Evolutionary conservation across 2,329 filamentous ascomycete genomes (phyloP).

Genomic region (Trichophaea hybrida): DNA sequence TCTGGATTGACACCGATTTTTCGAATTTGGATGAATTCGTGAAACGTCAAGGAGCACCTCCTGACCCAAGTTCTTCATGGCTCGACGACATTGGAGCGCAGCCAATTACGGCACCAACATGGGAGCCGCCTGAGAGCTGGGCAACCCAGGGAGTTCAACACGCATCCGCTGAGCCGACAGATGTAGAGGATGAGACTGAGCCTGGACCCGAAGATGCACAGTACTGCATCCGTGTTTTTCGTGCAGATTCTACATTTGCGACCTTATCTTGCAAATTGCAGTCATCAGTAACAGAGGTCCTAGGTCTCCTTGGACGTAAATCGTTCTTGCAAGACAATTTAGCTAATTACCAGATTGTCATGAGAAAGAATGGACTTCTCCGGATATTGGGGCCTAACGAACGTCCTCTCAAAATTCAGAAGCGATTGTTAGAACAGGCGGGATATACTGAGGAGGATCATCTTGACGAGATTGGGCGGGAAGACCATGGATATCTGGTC

Average conservation of each 20-base stretch:
- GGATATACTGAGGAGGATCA: conserved; percentile 77
- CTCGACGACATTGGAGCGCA: not conserved
- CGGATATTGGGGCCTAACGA: conserved; percentile 66
- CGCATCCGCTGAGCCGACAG: not conserved
- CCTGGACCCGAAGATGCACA: conserved; percentile 23
- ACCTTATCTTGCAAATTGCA: conserved; percentile 75
- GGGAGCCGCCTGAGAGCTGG: conserved; percentile 23
- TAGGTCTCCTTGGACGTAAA: conserved; percentile 85
- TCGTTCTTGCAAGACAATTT: conserved; percentile 80
- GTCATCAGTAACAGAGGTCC: conserved; percentile 71
- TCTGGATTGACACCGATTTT: conserved; percentile 31
- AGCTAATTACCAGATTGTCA: conserved; percentile 88
- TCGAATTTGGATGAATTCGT: conserved; percentile 17
- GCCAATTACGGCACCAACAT: not conserved
- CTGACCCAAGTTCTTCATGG: not conserved
- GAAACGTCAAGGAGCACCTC: conserved; percentile 6
- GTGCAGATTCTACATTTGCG: conserved; percentile 83
- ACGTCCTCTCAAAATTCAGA: conserved; percentile 79
- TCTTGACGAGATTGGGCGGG: conserved; percentile 83
- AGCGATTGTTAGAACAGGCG: conserved; percentile 74
- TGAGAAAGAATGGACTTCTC: conserved; percentile 82
- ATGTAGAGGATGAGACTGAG: conserved; percentile 19
- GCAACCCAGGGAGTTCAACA: not conserved
- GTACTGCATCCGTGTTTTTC: conserved; percentile 92
- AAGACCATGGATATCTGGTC: conserved; percentile 94